These are phyloP conservation scores for Barnettozyma californica DNA, from an alignment of 805 yeast species.

Conservation along the genomic window DNA sequence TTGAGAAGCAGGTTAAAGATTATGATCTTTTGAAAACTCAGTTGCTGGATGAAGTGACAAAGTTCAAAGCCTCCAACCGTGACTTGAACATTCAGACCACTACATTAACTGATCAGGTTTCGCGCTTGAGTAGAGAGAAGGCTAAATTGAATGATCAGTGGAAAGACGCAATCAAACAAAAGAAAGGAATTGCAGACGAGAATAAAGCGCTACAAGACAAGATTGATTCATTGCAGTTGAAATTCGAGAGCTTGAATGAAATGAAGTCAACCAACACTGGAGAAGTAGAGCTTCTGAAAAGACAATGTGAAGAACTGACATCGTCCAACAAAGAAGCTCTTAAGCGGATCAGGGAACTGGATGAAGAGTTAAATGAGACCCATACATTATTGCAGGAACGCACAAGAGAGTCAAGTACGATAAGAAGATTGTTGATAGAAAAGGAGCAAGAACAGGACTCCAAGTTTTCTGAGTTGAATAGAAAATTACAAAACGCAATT, in stretches of 20 bases:
- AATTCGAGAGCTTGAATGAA: constrained; percentile 33
- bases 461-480: constrained; percentile 50
- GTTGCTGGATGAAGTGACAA: constrained; percentile 20
- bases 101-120: constrained; percentile 29
- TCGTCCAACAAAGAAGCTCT: constrained; percentile 64
- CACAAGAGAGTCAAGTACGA: constrained; percentile 68
- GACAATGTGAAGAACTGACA: constrained; percentile 66
- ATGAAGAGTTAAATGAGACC: constrained; percentile 78
- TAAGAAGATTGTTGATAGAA: constrained; percentile 64
- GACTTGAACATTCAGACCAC: constrained; percentile 26
- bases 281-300: constrained; percentile 46
- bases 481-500: constrained; percentile 41
- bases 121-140: constrained; percentile 33
- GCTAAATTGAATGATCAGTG: constrained; percentile 31
- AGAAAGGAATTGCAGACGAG: constrained; percentile 33
- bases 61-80: constrained; percentile 22
- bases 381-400: constrained; percentile 72
- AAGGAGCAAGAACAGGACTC: constrained; percentile 52
- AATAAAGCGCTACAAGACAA: constrained; percentile 39
- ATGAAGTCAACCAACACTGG: constrained; percentile 33
- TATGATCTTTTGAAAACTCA: constrained; percentile 26
- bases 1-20: constrained; percentile 38
- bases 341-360: constrained; percentile 56
- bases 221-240: constrained; percentile 32
- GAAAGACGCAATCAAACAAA: constrained; percentile 31